These are phyloP conservation scores for Moesziomyces sp. DNA, from an alignment of 1,284 basidiomycete genomes.

Conservation along the genomic window DNA sequence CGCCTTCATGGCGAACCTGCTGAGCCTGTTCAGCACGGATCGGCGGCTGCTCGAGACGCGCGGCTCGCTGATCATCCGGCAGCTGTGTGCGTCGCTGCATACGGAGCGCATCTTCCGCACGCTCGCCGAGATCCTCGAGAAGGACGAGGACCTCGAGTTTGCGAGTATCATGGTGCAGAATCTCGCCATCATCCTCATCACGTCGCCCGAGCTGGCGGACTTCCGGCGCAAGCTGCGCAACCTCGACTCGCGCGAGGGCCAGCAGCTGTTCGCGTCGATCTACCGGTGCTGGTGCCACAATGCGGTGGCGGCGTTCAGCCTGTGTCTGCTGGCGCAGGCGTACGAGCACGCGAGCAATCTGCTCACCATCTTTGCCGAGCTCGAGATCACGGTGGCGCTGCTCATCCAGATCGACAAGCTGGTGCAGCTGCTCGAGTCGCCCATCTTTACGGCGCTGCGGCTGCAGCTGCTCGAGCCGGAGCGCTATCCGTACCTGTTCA, in stretches of 20 bases:
- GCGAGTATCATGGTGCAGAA: conserved; percentile 97
- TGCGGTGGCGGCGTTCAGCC: conserved; percentile 92
- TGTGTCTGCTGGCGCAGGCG: conserved; percentile 95
- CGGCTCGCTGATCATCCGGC: conserved; percentile 94
- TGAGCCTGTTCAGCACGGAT: conserved; percentile 95
- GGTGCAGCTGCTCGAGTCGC: conserved; percentile 96
- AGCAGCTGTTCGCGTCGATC: conserved; percentile 87
- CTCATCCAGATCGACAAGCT: conserved; percentile 98
- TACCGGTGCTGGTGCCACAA: conserved; percentile 99
- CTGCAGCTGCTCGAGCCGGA: conserved; percentile 97
- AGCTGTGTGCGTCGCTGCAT: conserved; percentile 92
- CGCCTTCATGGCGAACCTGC: conserved; percentile 91
- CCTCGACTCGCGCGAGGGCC: conserved; percentile 87
- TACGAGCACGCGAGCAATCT: conserved; percentile 98
- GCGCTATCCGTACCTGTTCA: conserved; percentile 93
- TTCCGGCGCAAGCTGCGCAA: conserved; percentile 92
- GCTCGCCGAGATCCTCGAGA: conserved; percentile 95
- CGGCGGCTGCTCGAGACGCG: conserved; percentile 87
- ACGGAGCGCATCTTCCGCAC: conserved; percentile 95
- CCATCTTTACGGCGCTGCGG: conserved; percentile 97
- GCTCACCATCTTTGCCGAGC: conserved; percentile 90
- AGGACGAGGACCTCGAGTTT: conserved; percentile 98
- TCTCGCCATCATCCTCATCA: conserved; percentile 94
- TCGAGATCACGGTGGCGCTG: conserved; percentile 93
- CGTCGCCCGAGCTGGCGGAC: conserved; percentile 91